Evolutionary conservation across 2,329 filamentous ascomycete species (phyloP), one percentile per base, ranked within the genome.

Genomic region (Amylocarpus encephaloides): DNA sequence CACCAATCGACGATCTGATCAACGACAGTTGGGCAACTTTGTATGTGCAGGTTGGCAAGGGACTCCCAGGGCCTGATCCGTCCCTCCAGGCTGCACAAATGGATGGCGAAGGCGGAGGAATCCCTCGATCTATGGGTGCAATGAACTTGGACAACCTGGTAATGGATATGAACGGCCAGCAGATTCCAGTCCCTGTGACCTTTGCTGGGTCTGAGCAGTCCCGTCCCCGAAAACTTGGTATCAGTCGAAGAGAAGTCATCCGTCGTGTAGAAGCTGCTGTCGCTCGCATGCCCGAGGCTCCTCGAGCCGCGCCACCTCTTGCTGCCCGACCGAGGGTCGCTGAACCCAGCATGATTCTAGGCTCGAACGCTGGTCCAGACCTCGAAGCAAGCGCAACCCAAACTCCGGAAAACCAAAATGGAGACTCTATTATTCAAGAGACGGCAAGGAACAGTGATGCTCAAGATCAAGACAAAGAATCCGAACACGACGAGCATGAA

Each of bases 1-100:
- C 82, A 0, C 76, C 84, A 9, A 92, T 97, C 40, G 93, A 98
- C 62, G 93, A 98, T 63, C 77, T 97, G n/a, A 86, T 96, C 57
- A 86, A 85, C 18, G 93, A 98, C 68, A 83, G 87, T 43, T 98
- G 95, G 67, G 86, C 88, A 1, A 77, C 82, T 43, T 73, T 95
- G 13, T 93, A 88, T 64, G 75, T 77, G 15, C 79, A 84, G 29
- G 71, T 90, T 43, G 81, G 81, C 1, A 78, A 78, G 38, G 74
- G 73, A 3, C 69, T 89, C 2, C 77, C 78, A 0, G 54, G 54
- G 9, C 58, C 60, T 19, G 55, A 59, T 13, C 50, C 50, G 2
- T 19, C 48, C 65, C 68, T n/a, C 69, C 75, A 41, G 70, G 77
- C 18, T 68, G 73, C 52, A 66, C 62, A 64, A 68, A 51, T 67